Conservation (phyloP, 495 filamentous ascomycete genomes). For the Parmelia sp. region DNA sequence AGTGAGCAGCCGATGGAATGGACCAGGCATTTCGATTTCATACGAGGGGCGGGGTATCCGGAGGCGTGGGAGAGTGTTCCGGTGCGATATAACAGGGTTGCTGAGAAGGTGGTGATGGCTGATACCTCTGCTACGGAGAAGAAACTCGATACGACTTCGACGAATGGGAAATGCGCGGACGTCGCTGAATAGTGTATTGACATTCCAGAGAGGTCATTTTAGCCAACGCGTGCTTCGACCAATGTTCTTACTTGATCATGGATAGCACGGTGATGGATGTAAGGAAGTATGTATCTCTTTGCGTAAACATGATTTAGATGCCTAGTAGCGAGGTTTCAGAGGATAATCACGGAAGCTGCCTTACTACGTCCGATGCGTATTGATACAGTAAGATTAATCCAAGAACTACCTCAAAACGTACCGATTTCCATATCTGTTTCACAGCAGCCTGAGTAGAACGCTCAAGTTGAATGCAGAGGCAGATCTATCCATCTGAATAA, state of each 20-base stretch:
- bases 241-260: background rate
- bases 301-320: too few relatives aligned
- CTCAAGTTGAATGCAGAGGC: too few relatives aligned
- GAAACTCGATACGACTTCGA: background rate
- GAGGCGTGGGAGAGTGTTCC: conserved; percentile 22
- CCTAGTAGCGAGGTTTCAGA: too few relatives aligned
- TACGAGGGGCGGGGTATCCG: conserved; percentile 15
- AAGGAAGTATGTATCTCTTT: too few relatives aligned
- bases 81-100: background rate
- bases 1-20: conserved; percentile 21
- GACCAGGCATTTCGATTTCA: conserved; percentile 19
- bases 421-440: too few relatives aligned
- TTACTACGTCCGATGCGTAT: too few relatives aligned
- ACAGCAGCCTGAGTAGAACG: too few relatives aligned
- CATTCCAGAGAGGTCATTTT: background rate
- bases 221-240: background rate
- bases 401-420: too few relatives aligned
- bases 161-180: background rate
- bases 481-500: too few relatives aligned
- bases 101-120: background rate
- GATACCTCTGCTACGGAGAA: background rate
- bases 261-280: background rate
- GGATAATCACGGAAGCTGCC: too few relatives aligned
- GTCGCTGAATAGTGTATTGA: background rate
- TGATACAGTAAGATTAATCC: too few relatives aligned